A percentile compares a stretch with the other conserved stretches of the same genome.
Evolutionary conservation across 2,329 filamentous ascomycete genomes (phyloP).

Genomic region (Didymella sp.): DNA sequence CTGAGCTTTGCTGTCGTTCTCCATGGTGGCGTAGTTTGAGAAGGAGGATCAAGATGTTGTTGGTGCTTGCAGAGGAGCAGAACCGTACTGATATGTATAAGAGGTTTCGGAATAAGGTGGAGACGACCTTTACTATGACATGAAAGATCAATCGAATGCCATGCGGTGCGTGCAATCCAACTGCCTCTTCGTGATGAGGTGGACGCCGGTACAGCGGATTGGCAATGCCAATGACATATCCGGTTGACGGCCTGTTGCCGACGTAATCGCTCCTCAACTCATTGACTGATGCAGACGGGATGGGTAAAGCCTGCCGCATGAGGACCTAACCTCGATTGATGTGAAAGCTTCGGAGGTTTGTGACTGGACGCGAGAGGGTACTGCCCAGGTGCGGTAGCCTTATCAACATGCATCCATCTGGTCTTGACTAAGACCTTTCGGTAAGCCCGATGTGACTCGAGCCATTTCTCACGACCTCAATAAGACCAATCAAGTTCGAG

Average conservation of each 20-base stretch:
- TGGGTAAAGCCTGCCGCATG: slow-evolving; percentile 28
- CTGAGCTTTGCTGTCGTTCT: slow-evolving; percentile 25
- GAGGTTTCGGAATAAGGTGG: background rate
- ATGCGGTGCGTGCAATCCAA: slow-evolving; percentile 23
- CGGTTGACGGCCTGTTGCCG: slow-evolving; percentile 26
- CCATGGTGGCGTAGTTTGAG: slow-evolving; percentile 26
- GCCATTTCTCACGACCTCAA: slow-evolving; percentile 1
- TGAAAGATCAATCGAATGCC: slow-evolving; percentile 14
- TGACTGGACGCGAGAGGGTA: slow-evolving; percentile 25
- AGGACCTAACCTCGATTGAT: slow-evolving; percentile 29
- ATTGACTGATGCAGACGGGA: slow-evolving; percentile 27
- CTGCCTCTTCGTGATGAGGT: slow-evolving; percentile 13
- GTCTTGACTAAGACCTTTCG: slow-evolving; percentile 46
- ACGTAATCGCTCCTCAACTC: slow-evolving; percentile 25
- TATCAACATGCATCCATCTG: slow-evolving; percentile 41
- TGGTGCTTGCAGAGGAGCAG: background rate
- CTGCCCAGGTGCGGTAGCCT: slow-evolving; percentile 39
- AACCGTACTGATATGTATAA: slow-evolving; percentile 1
- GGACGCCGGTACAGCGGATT: slow-evolving; percentile 32
- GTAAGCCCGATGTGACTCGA: slow-evolving; percentile 36
- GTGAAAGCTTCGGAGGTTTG: slow-evolving; percentile 21
- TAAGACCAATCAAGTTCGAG: slow-evolving; percentile 9
- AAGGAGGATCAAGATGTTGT: background rate
- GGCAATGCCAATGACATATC: slow-evolving; percentile 31
- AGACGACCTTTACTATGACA: background rate